A percentile compares a stretch with the other conserved stretches of the same genome.
Evolutionary conservation across 1,284 basidiomycete genomes (phyloP).

Genomic region (Ganoderma lucidum): DNA sequence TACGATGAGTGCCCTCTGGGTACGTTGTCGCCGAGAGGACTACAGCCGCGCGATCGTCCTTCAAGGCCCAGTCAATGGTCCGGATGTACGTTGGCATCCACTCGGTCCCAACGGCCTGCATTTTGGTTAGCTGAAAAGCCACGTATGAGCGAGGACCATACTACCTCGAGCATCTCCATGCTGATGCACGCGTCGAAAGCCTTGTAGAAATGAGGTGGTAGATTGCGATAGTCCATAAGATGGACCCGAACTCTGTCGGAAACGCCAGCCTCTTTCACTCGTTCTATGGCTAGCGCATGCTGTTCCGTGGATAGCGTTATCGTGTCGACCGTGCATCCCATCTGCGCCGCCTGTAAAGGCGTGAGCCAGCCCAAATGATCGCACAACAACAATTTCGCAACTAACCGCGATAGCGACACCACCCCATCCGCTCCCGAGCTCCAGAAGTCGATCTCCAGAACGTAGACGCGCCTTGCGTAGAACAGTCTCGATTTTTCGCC

Average conservation of each 20-base stretch:
- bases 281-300: slow-evolving; percentile 81
- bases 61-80: slow-evolving; percentile 80
- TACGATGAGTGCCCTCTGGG: slow-evolving; percentile 73
- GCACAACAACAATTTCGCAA: neutral
- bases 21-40: slow-evolving; percentile 84
- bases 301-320: slow-evolving; percentile 86
- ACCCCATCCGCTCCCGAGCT: slow-evolving; percentile 91
- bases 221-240: slow-evolving; percentile 83
- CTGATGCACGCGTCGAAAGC: slow-evolving; percentile 86
- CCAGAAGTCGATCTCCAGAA: slow-evolving; percentile 79
- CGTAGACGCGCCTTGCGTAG: slow-evolving; percentile 77
- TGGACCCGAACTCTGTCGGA: slow-evolving; percentile 79
- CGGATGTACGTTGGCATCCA: slow-evolving; percentile 77
- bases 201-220: slow-evolving; percentile 76
- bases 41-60: slow-evolving; percentile 68
- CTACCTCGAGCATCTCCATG: slow-evolving; percentile 84
- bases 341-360: slow-evolving; percentile 58
- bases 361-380: slow-evolving; percentile 9
- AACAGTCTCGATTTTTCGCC: slow-evolving; percentile 79
- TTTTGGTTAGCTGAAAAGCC: too few species aligned
- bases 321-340: slow-evolving; percentile 83
- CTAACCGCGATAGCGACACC: slow-evolving; percentile 82
- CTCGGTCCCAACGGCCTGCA: slow-evolving; percentile 27
- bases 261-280: slow-evolving; percentile 75
- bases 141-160: too few species aligned